Evolutionary conservation across 1,284 basidiomycete genomes (phyloP).

Genomic region (Trichosporon ovoides): DNA sequence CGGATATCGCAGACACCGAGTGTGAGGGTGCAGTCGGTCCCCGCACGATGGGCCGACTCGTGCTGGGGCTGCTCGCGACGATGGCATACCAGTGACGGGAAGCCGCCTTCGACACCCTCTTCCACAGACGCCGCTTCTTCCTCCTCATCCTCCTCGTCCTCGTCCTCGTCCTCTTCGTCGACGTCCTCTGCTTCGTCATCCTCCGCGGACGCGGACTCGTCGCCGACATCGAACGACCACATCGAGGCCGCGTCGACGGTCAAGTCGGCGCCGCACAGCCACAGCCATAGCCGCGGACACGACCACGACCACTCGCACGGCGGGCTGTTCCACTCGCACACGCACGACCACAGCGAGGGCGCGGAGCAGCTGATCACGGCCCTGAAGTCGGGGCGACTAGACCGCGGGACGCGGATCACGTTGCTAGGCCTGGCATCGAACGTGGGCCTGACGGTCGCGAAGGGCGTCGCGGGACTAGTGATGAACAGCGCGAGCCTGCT

Average conservation of each 20-base stretch:
- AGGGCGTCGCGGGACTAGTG: conserved; percentile 77
- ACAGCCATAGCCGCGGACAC: conserved; percentile 14
- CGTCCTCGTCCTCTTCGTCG: not conserved
- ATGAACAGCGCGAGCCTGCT: conserved; percentile 83
- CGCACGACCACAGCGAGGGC: conserved; percentile 58
- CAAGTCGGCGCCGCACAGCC: not conserved
- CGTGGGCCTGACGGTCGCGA: conserved; percentile 71
- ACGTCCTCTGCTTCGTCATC: not conserved
- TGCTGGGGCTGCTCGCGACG: conserved; percentile 1
- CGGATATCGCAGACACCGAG: not conserved
- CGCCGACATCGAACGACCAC: not conserved
- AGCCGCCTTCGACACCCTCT: not conserved
- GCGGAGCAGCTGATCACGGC: conserved; percentile 67
- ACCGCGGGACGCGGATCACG: conserved; percentile 76
- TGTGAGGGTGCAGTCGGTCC: not conserved
- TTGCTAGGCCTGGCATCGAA: conserved; percentile 78
- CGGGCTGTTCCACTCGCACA: conserved; percentile 49
- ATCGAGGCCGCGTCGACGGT: not conserved
- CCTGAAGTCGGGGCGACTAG: conserved; percentile 61
- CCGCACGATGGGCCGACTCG: conserved; percentile 1
- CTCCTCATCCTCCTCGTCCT: not conserved
- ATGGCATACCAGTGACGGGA: not conserved
- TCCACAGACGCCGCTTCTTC: not conserved
- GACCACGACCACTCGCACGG: conserved; percentile 62
- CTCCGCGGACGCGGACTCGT: not conserved